phyloP scores from a whole-genome alignment of 176 grass and related monocot species.

The Thalia dealbata region DNA sequence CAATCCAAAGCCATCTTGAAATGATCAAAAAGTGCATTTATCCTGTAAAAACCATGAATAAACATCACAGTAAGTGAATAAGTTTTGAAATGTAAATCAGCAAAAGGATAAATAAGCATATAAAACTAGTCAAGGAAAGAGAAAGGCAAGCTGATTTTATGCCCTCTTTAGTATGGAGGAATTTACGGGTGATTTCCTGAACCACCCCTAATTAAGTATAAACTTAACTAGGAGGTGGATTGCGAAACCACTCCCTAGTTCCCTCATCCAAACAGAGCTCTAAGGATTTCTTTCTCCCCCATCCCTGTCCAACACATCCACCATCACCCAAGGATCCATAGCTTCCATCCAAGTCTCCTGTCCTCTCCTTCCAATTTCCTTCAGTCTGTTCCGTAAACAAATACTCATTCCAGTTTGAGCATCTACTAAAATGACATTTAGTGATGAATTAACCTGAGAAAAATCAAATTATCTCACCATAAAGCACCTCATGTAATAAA shows the following conservation, averaged over 20 bases:
- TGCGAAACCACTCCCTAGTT: no score
- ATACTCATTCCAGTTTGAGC: no score
- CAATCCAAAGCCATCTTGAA: conserved; percentile 79
- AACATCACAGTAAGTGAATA: background rate
- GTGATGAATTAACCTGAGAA: background rate
- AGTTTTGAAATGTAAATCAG: background rate
- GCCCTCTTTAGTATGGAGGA: no score
- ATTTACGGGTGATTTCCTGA: no score
- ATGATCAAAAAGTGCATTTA: conserved; percentile 62
- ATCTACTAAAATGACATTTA: no score
- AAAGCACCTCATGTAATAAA: background rate
- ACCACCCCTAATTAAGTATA: no score
- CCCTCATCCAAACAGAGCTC: no score
- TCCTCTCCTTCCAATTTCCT: no score
- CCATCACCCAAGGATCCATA: background rate
- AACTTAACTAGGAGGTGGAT: no score
- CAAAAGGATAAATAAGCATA: background rate
- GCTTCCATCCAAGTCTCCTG: background rate
- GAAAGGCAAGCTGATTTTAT: background rate
- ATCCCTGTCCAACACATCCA: no score
- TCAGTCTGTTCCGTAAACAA: no score
- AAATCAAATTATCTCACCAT: background rate
- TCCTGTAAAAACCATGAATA: conserved; percentile 32
- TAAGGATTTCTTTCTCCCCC: no score
- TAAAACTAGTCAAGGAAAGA: background rate